phyloP scores from a whole-genome alignment of 116 monocot genomes.

The Iris pallida region DNA sequence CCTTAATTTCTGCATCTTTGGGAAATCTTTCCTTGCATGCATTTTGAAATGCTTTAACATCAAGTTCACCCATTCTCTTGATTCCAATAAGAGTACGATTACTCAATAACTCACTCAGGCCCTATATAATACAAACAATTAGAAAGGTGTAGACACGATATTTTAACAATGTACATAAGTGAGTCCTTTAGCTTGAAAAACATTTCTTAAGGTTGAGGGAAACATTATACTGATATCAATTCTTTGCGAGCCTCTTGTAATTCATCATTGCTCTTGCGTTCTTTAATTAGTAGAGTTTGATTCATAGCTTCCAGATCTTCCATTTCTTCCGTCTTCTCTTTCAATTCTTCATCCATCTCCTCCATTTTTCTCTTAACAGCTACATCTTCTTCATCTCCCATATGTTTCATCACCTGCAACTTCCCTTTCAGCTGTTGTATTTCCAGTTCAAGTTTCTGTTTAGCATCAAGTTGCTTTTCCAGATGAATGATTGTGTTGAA shows the following conservation, averaged over 20 bases:
- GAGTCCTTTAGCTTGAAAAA: background rate
- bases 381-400: constrained; percentile 64
- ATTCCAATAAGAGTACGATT: constrained; percentile 34
- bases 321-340: constrained; percentile 75
- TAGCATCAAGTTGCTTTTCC: constrained; percentile 73
- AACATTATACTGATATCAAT: constrained; percentile 30
- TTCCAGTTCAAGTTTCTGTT: constrained; percentile 83
- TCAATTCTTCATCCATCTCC: constrained; percentile 48
- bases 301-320: constrained; percentile 51
- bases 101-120: constrained; percentile 27
- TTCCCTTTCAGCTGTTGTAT: constrained; percentile 74
- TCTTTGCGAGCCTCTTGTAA: constrained; percentile 67
- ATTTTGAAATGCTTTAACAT: constrained; percentile 30
- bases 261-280: constrained; percentile 66
- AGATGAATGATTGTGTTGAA: constrained; percentile 55
- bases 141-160: background rate
- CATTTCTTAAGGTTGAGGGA: background rate
- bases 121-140: constrained; percentile 15
- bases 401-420: constrained; percentile 71
- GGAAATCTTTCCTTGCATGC: constrained; percentile 40
- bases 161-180: background rate
- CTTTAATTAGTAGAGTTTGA: constrained; percentile 51
- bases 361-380: constrained; percentile 45
- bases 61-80: constrained; percentile 57
- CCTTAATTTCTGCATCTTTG: constrained; percentile 24